Conservation (phyloP, 805 yeast species). For the Candida wancherniae region DNA sequence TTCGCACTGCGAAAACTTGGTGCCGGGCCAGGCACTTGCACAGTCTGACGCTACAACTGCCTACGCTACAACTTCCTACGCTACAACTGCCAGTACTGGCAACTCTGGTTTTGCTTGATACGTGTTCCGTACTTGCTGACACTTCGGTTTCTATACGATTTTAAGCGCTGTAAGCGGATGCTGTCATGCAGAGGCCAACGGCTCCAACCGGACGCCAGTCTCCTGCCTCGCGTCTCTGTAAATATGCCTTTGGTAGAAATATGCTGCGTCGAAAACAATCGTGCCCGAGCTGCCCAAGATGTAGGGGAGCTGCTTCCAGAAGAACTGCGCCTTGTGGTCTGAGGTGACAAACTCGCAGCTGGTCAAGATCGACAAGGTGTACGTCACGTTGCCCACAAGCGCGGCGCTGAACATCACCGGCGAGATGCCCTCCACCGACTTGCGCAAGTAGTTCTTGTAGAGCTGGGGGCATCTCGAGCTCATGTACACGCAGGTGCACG, state of each 20-base stretch:
- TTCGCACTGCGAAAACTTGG: no score
- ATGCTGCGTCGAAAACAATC: constrained; percentile 64
- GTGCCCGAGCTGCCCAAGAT: constrained; percentile 86
- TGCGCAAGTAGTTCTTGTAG: constrained; percentile 65
- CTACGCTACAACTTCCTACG: no score
- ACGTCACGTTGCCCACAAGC: constrained; percentile 69
- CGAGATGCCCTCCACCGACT: constrained; percentile 84
- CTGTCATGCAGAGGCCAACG: no score
- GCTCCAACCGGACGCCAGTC: no score
- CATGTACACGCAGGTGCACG: constrained; percentile 70
- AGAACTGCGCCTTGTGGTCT: constrained; percentile 39
- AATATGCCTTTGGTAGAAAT: constrained; percentile 55
- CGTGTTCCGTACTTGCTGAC: no score
- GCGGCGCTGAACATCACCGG: constrained; percentile 78
- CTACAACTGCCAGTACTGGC: no score
- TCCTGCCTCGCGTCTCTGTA: constrained; percentile 18
- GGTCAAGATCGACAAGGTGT: constrained; percentile 68
- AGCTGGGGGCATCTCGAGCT: constrained; percentile 83
- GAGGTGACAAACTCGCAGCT: constrained; percentile 47
- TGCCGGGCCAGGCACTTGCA: no score
- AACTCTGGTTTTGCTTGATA: no score
- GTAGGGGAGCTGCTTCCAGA: constrained; percentile 72
- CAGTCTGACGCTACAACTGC: no score
- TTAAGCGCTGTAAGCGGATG: no score
- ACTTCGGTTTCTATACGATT: no score